A percentile compares a stretch with the other conserved stretches of the same genome.
Evolutionary conservation across 164 flowering plant species (phyloP).

Genomic region (Cinnamomum micranthum): DNA sequence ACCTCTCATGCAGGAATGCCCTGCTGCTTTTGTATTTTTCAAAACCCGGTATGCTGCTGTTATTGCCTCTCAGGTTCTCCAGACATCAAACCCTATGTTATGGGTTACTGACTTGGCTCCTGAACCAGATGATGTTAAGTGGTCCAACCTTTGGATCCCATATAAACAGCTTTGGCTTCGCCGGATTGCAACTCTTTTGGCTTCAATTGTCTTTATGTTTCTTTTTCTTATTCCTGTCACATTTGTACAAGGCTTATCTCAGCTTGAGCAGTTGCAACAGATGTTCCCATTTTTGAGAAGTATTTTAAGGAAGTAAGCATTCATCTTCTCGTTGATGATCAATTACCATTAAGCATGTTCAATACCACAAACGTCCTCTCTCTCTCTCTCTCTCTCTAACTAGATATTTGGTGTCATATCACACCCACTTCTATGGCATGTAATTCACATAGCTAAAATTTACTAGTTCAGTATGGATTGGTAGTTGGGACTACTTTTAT

Average conservation of each 20-base stretch:
- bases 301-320: conserved; percentile 53
- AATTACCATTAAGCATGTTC: background rate
- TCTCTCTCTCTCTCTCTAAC: background rate
- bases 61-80: conserved; percentile 66
- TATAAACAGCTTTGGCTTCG: conserved; percentile 83
- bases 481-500: too few relatives aligned
- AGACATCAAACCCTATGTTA: conserved; percentile 80
- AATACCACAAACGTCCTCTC: background rate
- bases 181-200: conserved; percentile 56
- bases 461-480: too few relatives aligned
- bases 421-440: too few relatives aligned
- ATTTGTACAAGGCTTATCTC: conserved; percentile 72
- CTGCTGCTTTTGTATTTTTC: conserved; percentile 89
- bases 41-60: conserved; percentile 80
- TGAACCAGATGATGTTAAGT: conserved; percentile 81
- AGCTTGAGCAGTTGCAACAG: conserved; percentile 54
- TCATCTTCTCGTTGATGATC: background rate
- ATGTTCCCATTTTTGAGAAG: conserved; percentile 65
- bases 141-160: conserved; percentile 84
- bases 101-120: conserved; percentile 96
- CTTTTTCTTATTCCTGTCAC: conserved; percentile 78
- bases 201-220: conserved; percentile 58
- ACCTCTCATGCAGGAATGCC: conserved; percentile 57
- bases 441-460: too few relatives aligned
- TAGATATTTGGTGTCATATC: too few relatives aligned